Conservation (phyloP, 768 basidiomycete genomes). For the Boletus rex-veris region DNA sequence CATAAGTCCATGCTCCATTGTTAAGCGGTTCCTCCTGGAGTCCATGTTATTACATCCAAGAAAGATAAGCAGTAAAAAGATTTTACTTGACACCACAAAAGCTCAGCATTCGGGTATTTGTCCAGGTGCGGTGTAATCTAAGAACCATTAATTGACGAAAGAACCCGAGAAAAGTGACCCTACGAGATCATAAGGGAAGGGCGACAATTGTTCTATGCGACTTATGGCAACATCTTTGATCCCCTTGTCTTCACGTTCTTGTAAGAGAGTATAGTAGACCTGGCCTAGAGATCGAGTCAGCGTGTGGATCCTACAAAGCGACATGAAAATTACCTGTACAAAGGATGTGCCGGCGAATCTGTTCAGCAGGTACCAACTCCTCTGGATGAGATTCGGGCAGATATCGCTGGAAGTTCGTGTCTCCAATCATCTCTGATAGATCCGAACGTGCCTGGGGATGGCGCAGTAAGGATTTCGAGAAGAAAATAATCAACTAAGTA, state of each 20-base stretch:
- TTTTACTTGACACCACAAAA: constrained; percentile 85
- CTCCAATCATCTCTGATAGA: constrained; percentile 83
- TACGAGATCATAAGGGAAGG: constrained; percentile 95
- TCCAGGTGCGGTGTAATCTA: constrained; percentile 92
- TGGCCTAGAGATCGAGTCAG: constrained; percentile 53
- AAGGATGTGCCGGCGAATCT: constrained; percentile 89
- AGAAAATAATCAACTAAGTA: constrained; percentile 82
- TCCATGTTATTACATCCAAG: constrained; percentile 1
- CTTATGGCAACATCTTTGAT: constrained; percentile 94
- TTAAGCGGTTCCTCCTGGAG: constrained; percentile 89
- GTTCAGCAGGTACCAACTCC: constrained; percentile 69
- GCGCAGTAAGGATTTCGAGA: constrained; percentile 94
- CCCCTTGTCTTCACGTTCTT: constrained; percentile 87
- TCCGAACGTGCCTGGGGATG: constrained; percentile 89
- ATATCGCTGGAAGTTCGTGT: constrained; percentile 92
- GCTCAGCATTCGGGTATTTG: constrained; percentile 91
- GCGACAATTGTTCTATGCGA: constrained; percentile 91
- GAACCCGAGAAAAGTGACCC: constrained; percentile 22
- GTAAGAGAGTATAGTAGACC: constrained; percentile 86
- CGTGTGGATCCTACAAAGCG: background rate
- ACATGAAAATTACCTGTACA: constrained; percentile 57
- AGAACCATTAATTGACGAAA: constrained; percentile 6
- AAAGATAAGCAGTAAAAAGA: background rate
- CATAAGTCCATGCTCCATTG: constrained; percentile 96
- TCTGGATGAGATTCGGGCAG: constrained; percentile 80